Evolutionary conservation across 2,329 filamentous ascomycete species (phyloP), one percentile per base, ranked within the genome.

Genomic region (Thielaviopsis musarum): DNA sequence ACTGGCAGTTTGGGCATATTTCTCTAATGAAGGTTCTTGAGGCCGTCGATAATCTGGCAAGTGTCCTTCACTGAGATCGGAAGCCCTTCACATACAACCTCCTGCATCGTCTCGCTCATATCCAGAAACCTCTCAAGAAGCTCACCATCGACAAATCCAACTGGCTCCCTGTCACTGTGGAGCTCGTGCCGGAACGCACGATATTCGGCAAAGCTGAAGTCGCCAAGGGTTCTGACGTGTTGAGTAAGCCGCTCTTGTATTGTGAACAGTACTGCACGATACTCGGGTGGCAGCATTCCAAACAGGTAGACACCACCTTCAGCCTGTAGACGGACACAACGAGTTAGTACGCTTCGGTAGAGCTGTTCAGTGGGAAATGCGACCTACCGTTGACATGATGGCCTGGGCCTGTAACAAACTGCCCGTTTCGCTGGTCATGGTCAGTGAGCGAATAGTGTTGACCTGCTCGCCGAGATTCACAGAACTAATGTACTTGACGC

Each of bases 301-400:
- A 93, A 91, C 64, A 98, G 81, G 70, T 95, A 96, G 55, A 98
- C 84, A 0, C 86, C 86, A 26, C 93, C 93, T 69, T 97, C 91
- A 54, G 91, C 82, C 88, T 93, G 65, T 15, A 45, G 15, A 4
- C 24, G 55, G 34, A 52, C 10, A 34, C 26, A 38, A 48, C 51
- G 9, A n/a, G 52, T 28, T 34, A n/a, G 7, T 21, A 30, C 59
- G 68, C 63, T 68, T 66, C 48, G 22, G 55, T 52, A 48, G 51
- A 10, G 2, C 9, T 13, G 22, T 26, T 26, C 21, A 53, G 52
- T 26, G 13, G 5, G 2, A 21, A 26, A 19, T 17, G 17, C 19
- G 24, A 70, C 85, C 73, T 78, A 91, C 91, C 58, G 93, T 97
- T 61, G 81, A 91, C 57, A 97, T 72, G 68, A 97, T 96, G 21